These are phyloP conservation scores for Durusdinium trenchii DNA, from an alignment of 73 alveolate species.

Conservation along the genomic window DNA sequence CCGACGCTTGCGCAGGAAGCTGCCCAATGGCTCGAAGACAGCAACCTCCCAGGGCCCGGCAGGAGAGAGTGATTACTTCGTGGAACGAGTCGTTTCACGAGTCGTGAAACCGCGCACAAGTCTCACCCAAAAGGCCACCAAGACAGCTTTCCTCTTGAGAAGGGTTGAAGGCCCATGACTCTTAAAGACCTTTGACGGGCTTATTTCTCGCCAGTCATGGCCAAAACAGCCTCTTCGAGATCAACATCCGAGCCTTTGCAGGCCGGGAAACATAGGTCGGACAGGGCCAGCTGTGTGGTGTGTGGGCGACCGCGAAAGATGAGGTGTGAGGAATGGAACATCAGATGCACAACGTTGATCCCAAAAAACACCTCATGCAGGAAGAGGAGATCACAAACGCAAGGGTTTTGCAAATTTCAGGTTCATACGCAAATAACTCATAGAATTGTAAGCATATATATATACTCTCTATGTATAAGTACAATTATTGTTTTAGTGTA, in stretches of 20 bases:
- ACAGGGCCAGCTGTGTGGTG: neutral
- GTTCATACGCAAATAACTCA: no score
- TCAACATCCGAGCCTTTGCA: slow-evolving; percentile 92
- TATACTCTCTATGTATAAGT: no score
- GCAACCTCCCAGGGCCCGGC: slow-evolving; percentile 32
- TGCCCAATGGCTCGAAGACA: slow-evolving; percentile 28
- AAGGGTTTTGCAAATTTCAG: no score
- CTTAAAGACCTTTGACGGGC: neutral
- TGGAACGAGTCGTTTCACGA: no score
- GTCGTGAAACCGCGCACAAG: no score
- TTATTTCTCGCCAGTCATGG: slow-evolving; percentile 47
- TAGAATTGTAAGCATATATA: no score
- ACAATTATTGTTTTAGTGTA: no score
- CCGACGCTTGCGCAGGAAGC: slow-evolving; percentile 24
- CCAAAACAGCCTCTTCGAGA: slow-evolving; percentile 95
- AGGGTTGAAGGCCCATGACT: neutral
- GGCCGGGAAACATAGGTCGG: neutral
- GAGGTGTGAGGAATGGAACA: no score
- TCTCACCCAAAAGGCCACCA: neutral
- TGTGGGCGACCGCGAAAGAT: no score
- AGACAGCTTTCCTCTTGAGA: neutral
- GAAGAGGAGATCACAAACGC: no score
- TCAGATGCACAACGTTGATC: no score
- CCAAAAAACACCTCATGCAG: no score
- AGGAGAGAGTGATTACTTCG: neutral